Evolutionary conservation across 2,329 filamentous ascomycete genomes (phyloP).

Genomic region (Xylaria digitata): DNA sequence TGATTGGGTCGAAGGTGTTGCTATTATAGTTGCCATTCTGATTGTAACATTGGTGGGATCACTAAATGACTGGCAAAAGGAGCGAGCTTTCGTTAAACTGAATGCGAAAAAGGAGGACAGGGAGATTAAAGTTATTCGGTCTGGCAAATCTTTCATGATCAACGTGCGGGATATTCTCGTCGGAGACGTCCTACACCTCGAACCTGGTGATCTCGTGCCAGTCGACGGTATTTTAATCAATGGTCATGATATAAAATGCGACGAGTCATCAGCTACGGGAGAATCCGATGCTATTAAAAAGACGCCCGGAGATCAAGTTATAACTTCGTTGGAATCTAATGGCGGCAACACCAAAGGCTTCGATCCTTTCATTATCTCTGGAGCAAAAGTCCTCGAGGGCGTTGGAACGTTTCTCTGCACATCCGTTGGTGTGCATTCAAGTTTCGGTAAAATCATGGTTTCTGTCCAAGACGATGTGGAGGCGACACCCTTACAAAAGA

Average conservation of each 20-base stretch:
- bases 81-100: constrained; percentile 68
- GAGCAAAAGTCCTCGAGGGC: constrained; percentile 66
- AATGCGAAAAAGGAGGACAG: constrained; percentile 70
- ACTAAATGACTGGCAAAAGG: constrained; percentile 72
- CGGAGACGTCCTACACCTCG: constrained; percentile 74
- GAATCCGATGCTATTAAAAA: constrained; percentile 78
- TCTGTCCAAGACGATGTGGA: constrained; percentile 64
- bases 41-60: constrained; percentile 71
- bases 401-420: constrained; percentile 66
- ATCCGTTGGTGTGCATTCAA: constrained; percentile 65
- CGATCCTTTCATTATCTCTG: constrained; percentile 73
- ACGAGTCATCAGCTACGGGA: constrained; percentile 76
- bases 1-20: constrained; percentile 73
- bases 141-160: constrained; percentile 69
- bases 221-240: constrained; percentile 74
- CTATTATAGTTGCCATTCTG: constrained; percentile 69
- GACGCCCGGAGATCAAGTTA: constrained; percentile 67
- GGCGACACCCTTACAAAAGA: constrained; percentile 65
- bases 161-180: constrained; percentile 73
- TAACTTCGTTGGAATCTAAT: constrained; percentile 64
- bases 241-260: constrained; percentile 73
- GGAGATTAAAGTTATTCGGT: constrained; percentile 72
- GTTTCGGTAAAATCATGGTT: constrained; percentile 67
- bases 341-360: constrained; percentile 59
- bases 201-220: constrained; percentile 74